These are phyloP conservation scores for Alternaria hordeiaustralica DNA, from an alignment of 2,329 filamentous ascomycete genomes.

Conservation along the genomic window DNA sequence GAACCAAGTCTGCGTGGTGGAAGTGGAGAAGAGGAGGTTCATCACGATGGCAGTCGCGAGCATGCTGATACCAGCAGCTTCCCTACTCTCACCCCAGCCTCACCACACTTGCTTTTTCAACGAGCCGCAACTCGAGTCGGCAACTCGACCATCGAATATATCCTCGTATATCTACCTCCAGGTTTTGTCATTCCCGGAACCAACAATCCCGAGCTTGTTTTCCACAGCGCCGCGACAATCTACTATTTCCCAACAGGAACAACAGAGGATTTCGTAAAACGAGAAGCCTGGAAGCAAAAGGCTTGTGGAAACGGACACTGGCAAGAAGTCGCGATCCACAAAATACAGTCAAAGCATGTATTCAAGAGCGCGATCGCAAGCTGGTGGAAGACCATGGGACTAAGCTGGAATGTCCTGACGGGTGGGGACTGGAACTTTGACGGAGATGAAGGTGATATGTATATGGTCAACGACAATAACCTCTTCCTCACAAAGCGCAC, in stretches of 20 bases:
- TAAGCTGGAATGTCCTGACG: background rate
- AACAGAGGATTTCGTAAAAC: background rate
- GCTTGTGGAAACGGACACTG: background rate
- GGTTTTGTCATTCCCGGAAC: constrained; percentile 9
- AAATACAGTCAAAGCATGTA: constrained; percentile 13
- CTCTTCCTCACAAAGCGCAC: background rate
- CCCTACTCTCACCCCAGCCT: background rate
- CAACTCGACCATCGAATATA: background rate
- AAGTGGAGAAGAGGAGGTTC: background rate
- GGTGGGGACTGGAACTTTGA: constrained; percentile 6
- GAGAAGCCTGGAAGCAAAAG: background rate
- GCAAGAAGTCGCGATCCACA: constrained; percentile 6
- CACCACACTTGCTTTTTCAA: background rate
- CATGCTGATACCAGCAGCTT: background rate
- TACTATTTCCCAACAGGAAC: constrained; percentile 1
- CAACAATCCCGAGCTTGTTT: constrained; percentile 7
- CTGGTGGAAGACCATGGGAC: constrained; percentile 1
- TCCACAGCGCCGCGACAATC: background rate
- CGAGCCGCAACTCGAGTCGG: background rate
- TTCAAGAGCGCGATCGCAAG: constrained; percentile 16
- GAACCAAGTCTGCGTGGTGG: background rate
- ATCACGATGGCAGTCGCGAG: background rate
- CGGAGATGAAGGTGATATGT: constrained; percentile 19
- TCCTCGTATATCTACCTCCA: constrained; percentile 12
- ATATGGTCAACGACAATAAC: constrained; percentile 8